A percentile compares a stretch with the other conserved stretches of the same genome.
phyloP scores from a whole-genome alignment of 2,329 filamentous ascomycete species.

The Colletotrichum cuscutae region DNA sequence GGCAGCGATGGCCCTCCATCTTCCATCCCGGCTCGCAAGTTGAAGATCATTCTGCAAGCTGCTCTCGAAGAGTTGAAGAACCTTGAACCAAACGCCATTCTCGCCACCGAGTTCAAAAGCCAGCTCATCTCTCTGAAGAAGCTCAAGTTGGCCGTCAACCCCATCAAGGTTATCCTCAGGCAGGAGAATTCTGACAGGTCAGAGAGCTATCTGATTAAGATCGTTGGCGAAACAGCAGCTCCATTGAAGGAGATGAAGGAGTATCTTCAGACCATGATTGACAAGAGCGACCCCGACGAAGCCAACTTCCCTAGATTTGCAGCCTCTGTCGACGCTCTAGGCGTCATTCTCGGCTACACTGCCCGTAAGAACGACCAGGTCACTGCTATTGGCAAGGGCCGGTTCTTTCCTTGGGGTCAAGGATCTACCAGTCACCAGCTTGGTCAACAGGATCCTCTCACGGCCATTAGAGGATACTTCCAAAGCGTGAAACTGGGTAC shows the following conservation, averaged over 20 bases:
- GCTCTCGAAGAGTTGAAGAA: conserved; percentile 48
- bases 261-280: conserved; percentile 56
- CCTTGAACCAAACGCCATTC: conserved; percentile 42
- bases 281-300: conserved; percentile 46
- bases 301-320: conserved; percentile 59
- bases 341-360: conserved; percentile 59
- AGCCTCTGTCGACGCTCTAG: conserved; percentile 61
- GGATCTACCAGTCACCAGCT: conserved; percentile 42
- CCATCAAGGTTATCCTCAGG: conserved; percentile 48
- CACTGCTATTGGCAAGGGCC: conserved; percentile 56
- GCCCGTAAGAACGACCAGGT: conserved; percentile 49
- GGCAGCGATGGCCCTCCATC: conserved; percentile 32
- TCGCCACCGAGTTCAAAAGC: conserved; percentile 63
- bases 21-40: conserved; percentile 55
- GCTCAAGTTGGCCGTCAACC: conserved; percentile 47
- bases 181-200: conserved; percentile 42
- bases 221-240: conserved; percentile 52
- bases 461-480: conserved; percentile 64
- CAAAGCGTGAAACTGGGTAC: conserved; percentile 65
- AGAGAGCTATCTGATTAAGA: conserved; percentile 52
- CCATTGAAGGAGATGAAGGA: conserved; percentile 52
- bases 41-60: conserved; percentile 52
- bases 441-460: conserved; percentile 43
- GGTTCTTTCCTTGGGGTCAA: conserved; percentile 58
- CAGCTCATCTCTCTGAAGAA: conserved; percentile 54